Base-by-base conservation (phyloP, 257 asterid species). In the Mentha longifolia region DNA sequence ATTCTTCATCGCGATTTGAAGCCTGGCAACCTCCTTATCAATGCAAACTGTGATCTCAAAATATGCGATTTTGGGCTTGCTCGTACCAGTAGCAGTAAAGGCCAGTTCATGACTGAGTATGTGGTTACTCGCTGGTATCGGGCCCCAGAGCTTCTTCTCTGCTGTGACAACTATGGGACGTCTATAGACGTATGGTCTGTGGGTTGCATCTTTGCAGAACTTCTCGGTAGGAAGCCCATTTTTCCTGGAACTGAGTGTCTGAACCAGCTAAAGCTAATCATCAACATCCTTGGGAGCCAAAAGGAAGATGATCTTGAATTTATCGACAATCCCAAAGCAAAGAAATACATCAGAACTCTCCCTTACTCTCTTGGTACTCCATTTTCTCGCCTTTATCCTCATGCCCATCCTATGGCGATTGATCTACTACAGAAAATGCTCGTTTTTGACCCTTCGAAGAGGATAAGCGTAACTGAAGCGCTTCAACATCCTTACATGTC, bases 61-160 rank as follows among this genome's bases (percentile, higher is more conserved):
- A 86, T 86, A 59, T 86, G 92, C 9, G 92, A 86, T 59, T 86
- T 86, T 9, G 92, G 92, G 65, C 86, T 86, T 8, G 92, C 92
- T 37, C 89, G 92, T 11, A 82, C 89, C 9, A 84, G 74, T 75
- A 78, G 73, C 75, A 76, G 80, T 25, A 78, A 80, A 78, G 87
- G 81, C 9, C 89, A 86, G 74, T 86, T 84, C 81, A 84, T 86
- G 92, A 86, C 91, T 9, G 91, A 84, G 70, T 86, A 84, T 25
- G 92, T 86, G 5, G 92, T 82, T 54, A 84, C 92, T 12, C 89
- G 92, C 55, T 86, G 92, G 92, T 84, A 86, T 17, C 82, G 92
- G 11, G 89, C 92, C 7, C 92, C 92, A 0, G 92, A 86, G 78
- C 89, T 86, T 45, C 92, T 86, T 41, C 92, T 86, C 57, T 84